phyloP scores from a whole-genome alignment of 768 basidiomycete species.

The Russula compacta region DNA sequence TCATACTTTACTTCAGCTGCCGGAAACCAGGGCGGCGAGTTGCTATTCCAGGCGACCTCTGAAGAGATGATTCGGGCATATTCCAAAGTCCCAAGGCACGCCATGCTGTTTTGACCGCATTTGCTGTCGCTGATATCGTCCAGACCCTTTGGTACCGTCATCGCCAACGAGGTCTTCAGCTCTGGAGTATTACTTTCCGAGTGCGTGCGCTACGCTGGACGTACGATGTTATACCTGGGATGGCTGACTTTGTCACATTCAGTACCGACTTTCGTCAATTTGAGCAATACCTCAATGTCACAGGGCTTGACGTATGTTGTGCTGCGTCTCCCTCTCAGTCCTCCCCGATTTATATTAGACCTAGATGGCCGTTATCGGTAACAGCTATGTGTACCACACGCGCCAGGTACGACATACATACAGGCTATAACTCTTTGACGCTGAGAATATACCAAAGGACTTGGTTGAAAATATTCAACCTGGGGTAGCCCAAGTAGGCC shows the following conservation, averaged over 20 bases:
- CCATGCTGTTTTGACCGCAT: background rate
- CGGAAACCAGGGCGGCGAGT: slow-evolving; percentile 76
- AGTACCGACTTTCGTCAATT: slow-evolving; percentile 97
- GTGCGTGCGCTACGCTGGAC: slow-evolving; percentile 42
- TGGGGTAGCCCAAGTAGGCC: slow-evolving; percentile 55
- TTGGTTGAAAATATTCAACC: slow-evolving; percentile 74
- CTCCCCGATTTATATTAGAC: background rate
- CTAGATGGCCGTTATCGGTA: slow-evolving; percentile 84
- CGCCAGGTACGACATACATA: slow-evolving; percentile 46
- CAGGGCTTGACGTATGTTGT: slow-evolving; percentile 73
- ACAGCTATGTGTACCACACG: slow-evolving; percentile 93
- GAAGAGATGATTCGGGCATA: slow-evolving; percentile 93
- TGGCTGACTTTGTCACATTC: slow-evolving; percentile 1
- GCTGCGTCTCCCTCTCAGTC: background rate
- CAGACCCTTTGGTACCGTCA: slow-evolving; percentile 80
- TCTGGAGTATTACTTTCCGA: slow-evolving; percentile 87
- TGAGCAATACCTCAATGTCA: slow-evolving; percentile 79
- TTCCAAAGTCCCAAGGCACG: slow-evolving; percentile 67
- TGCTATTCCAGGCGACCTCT: slow-evolving; percentile 94
- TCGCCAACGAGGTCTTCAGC: slow-evolving; percentile 88
- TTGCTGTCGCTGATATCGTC: background rate
- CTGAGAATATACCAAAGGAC: slow-evolving; percentile 36
- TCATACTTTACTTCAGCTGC: slow-evolving; percentile 44
- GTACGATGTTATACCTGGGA: background rate
- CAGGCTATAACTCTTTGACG: background rate